Conservation (phyloP, 2,329 filamentous ascomycete species). For the Claviceps arundinis region DNA sequence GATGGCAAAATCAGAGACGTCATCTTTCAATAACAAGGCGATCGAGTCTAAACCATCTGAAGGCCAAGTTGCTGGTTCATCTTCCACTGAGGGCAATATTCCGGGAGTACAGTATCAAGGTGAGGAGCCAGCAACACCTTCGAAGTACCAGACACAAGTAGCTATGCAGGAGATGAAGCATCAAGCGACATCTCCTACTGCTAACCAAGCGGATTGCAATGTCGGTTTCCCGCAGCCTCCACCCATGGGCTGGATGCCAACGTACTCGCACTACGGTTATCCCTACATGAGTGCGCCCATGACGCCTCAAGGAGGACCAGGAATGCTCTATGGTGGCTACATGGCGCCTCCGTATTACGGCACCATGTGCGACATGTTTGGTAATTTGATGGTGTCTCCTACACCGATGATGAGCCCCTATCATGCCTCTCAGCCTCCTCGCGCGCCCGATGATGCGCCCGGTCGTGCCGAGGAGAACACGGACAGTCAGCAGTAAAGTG, state of each 20-base stretch:
- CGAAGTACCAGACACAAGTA: background rate
- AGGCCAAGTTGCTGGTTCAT: background rate
- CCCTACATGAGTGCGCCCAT: conserved; percentile 10
- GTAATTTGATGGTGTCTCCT: conserved; percentile 10
- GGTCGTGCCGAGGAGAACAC: background rate
- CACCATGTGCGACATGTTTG: conserved; percentile 10
- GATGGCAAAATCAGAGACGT: background rate
- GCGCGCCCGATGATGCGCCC: background rate
- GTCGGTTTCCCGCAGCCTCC: background rate
- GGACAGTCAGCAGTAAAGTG: background rate
- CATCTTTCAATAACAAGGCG: conserved; percentile 3
- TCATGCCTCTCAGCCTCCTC: background rate
- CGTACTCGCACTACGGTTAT: conserved; percentile 8
- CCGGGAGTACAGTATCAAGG: background rate
- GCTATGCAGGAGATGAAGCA: background rate
- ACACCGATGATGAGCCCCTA: conserved; percentile 11
- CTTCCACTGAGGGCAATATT: background rate
- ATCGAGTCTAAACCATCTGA: conserved; percentile 6
- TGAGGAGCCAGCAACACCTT: background rate
- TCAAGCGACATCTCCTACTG: background rate
- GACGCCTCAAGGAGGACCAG: conserved; percentile 10
- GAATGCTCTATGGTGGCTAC: conserved; percentile 12
- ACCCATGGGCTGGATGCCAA: conserved; percentile 10
- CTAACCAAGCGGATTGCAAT: background rate
- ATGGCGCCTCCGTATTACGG: conserved; percentile 10